Conservation (phyloP, 2,329 filamentous ascomycete species). For the Beauveria medogensis region DNA sequence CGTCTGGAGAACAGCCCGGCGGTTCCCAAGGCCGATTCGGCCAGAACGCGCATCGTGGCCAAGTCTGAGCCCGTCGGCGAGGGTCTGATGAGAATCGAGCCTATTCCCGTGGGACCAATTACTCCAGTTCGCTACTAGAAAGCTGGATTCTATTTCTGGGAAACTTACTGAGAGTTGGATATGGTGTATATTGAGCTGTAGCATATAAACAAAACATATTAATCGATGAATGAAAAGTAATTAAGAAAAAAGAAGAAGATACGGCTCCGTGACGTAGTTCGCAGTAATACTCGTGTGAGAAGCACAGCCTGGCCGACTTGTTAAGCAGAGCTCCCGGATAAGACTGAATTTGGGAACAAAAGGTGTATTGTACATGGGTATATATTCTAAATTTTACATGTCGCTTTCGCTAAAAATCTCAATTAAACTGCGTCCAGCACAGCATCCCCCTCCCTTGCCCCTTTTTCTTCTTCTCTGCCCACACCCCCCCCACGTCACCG, state of each 20-base stretch:
- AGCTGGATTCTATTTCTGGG: neutral
- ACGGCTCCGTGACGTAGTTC: no score
- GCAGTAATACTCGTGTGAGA: no score
- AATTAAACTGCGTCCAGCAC: neutral
- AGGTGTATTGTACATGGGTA: neutral
- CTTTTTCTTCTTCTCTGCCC: no score
- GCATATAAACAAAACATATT: neutral
- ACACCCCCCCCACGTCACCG: neutral
- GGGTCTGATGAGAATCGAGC: slow-evolving; percentile 1
- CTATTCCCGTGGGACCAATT: slow-evolving; percentile 7
- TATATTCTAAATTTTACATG: neutral
- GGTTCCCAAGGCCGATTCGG: slow-evolving; percentile 9
- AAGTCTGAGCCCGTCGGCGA: neutral
- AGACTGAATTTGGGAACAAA: no score
- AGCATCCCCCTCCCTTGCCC: neutral
- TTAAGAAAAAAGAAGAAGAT: neutral
- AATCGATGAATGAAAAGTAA: neutral
- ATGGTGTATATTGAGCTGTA: neutral
- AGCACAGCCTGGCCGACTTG: no score
- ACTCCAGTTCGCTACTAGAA: neutral
- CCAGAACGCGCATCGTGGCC: neutral
- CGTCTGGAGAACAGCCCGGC: slow-evolving; percentile 12
- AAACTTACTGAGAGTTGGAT: neutral
- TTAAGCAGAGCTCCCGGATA: no score
- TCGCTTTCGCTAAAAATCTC: neutral